phyloP scores from a whole-genome alignment of 2,329 filamentous ascomycete genomes.

The Diaporthe sp. region DNA sequence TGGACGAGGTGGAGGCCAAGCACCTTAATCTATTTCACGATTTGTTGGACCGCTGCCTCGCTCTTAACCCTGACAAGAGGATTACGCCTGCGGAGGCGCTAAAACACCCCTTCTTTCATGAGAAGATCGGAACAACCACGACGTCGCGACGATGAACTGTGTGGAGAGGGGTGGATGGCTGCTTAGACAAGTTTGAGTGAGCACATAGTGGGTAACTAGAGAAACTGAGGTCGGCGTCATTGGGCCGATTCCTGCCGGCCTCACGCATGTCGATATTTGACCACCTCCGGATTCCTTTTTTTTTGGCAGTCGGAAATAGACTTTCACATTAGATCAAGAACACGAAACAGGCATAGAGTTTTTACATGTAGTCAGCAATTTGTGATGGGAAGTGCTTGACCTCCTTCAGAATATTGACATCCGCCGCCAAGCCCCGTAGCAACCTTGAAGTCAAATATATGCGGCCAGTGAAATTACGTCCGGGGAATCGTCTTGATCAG shows the following conservation, averaged over 20 bases:
- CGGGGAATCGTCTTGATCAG: background rate
- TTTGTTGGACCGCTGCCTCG: conserved; percentile 88
- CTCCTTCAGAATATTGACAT: background rate
- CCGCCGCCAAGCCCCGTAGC: background rate
- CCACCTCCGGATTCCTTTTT: background rate
- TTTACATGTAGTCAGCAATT: background rate
- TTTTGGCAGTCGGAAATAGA: conserved; percentile 8
- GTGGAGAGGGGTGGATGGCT: background rate
- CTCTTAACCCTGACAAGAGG: conserved; percentile 92
- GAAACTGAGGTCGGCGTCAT: background rate
- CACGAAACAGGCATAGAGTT: background rate
- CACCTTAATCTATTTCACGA: conserved; percentile 89
- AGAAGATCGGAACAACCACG: conserved; percentile 50
- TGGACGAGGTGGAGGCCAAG: conserved; percentile 80
- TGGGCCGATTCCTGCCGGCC: background rate
- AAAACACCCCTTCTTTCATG: conserved; percentile 86
- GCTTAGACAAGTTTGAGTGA: conserved; percentile 18
- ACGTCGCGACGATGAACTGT: conserved; percentile 32
- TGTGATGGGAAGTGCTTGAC: background rate
- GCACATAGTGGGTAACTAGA: background rate
- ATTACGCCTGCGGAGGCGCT: conserved; percentile 89
- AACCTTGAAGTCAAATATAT: background rate
- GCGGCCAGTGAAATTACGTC: background rate
- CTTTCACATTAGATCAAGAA: conserved; percentile 4
- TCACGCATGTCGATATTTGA: background rate